phyloP scores from a whole-genome alignment of 495 filamentous ascomycete species.

The Penicillium odoratum region DNA sequence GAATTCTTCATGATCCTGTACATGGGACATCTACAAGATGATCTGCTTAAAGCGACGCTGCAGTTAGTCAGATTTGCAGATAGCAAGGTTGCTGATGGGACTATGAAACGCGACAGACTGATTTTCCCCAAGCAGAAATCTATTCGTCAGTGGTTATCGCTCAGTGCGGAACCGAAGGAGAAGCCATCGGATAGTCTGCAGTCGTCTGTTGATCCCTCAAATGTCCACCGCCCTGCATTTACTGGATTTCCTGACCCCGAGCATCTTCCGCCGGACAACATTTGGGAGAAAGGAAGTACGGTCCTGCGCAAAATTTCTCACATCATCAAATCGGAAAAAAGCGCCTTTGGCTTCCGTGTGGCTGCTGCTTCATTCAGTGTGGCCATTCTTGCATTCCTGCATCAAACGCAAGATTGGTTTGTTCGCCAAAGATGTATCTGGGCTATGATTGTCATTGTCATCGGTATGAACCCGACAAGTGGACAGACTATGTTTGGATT shows the following conservation, averaged over 20 bases:
- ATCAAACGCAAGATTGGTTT: conserved; percentile 66
- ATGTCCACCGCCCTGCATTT: conserved; percentile 6
- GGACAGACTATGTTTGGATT: conserved; percentile 70
- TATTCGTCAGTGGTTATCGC: conserved; percentile 43
- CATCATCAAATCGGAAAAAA: conserved; percentile 32
- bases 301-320: conserved; percentile 27
- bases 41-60: conserved; percentile 29
- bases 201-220: conserved; percentile 24
- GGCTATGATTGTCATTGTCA: conserved; percentile 75
- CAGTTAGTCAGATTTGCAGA: conserved; percentile 66
- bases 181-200: conserved; percentile 16
- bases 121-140: conserved; percentile 59
- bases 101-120: conserved; percentile 57
- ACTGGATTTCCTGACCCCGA: conserved; percentile 58
- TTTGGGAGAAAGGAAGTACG: conserved; percentile 56
- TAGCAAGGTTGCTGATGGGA: conserved; percentile 49
- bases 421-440: conserved; percentile 69
- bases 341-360: conserved; percentile 65
- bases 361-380: conserved; percentile 70
- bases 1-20: conserved; percentile 38
- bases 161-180: conserved; percentile 15
- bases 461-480: conserved; percentile 59
- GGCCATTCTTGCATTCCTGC: conserved; percentile 67
- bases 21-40: conserved; percentile 38
- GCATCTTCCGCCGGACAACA: conserved; percentile 63